These are phyloP conservation scores for Colletotrichum brevisporum DNA, from an alignment of 2,329 filamentous ascomycete species.

Conservation along the genomic window DNA sequence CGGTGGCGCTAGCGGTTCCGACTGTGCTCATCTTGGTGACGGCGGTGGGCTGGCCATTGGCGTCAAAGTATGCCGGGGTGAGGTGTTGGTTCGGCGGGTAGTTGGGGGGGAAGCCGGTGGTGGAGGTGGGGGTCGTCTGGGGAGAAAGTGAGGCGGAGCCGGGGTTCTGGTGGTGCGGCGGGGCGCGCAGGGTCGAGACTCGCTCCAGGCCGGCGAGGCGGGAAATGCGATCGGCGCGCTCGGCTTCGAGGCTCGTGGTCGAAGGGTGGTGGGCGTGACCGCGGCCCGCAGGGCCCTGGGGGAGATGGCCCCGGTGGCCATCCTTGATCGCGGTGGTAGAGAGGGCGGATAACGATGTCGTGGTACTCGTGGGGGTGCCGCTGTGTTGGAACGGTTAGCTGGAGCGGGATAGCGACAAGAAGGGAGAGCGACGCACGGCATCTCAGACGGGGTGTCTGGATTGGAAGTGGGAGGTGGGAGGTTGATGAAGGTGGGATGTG, in stretches of 20 bases:
- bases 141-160: slow-evolving; percentile 58
- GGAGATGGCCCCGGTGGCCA: slow-evolving; percentile 87
- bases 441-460: slow-evolving; percentile 88
- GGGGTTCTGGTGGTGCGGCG: slow-evolving; percentile 49
- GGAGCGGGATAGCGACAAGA: slow-evolving; percentile 12
- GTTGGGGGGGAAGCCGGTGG: slow-evolving; percentile 58
- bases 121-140: slow-evolving; percentile 67
- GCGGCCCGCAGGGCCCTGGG: slow-evolving; percentile 68
- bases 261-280: slow-evolving; percentile 72
- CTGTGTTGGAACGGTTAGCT: slow-evolving; percentile 59
- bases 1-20: slow-evolving; percentile 90
- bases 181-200: slow-evolving; percentile 80
- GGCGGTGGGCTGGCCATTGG: slow-evolving; percentile 75
- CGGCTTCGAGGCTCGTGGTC: slow-evolving; percentile 85
- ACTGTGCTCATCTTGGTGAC: slow-evolving; percentile 89
- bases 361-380: slow-evolving; percentile 92
- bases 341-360: slow-evolving; percentile 90
- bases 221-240: slow-evolving; percentile 95
- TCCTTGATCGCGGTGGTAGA: slow-evolving; percentile 98
- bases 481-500: slow-evolving; percentile 81
- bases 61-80: slow-evolving; percentile 84
- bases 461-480: slow-evolving; percentile 86
- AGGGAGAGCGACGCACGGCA: slow-evolving; percentile 75
- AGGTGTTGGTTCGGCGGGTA: slow-evolving; percentile 54
- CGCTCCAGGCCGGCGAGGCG: slow-evolving; percentile 93